phyloP scores from a whole-genome alignment of 331 rosid genomes.

The Spiraea crenata region DNA sequence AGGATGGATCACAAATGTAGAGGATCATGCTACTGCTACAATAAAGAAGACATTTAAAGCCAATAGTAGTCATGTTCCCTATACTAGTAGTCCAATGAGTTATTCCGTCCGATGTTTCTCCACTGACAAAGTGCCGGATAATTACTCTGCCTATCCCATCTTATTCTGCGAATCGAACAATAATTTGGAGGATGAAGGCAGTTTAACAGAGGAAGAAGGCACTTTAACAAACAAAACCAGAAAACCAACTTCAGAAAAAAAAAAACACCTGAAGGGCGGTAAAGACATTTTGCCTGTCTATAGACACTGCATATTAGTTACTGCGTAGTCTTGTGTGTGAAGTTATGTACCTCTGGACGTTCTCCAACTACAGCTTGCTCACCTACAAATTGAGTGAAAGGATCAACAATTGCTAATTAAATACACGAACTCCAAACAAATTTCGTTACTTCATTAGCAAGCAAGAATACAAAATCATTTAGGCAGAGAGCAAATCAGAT shows the following conservation, averaged over 20 bases:
- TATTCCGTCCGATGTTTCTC: neutral
- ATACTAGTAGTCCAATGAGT: neutral
- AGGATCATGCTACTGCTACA: neutral
- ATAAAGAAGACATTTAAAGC: constrained; percentile 2
- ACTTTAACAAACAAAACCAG: neutral
- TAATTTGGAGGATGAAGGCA: neutral
- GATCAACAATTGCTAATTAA: neutral
- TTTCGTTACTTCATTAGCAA: neutral
- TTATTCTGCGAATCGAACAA: constrained; percentile 18
- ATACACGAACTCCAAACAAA: constrained; percentile 4
- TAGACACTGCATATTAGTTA: neutral
- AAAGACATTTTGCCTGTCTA: neutral
- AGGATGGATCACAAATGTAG: too few species aligned
- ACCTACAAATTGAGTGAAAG: constrained; percentile 23
- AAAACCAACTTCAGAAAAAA: neutral
- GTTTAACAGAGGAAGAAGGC: too few species aligned
- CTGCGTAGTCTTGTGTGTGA: neutral
- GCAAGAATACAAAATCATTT: neutral
- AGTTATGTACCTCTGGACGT: constrained; percentile 21
- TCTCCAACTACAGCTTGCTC: constrained; percentile 31
- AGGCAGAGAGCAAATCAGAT: neutral
- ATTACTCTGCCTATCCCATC: constrained; percentile 9
- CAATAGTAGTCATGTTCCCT: too few species aligned
- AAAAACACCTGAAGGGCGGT: neutral
- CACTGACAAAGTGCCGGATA: neutral